phyloP scores from a whole-genome alignment of 1,139 yeast genomes.

The Yamadazyma jaroonii region DNA sequence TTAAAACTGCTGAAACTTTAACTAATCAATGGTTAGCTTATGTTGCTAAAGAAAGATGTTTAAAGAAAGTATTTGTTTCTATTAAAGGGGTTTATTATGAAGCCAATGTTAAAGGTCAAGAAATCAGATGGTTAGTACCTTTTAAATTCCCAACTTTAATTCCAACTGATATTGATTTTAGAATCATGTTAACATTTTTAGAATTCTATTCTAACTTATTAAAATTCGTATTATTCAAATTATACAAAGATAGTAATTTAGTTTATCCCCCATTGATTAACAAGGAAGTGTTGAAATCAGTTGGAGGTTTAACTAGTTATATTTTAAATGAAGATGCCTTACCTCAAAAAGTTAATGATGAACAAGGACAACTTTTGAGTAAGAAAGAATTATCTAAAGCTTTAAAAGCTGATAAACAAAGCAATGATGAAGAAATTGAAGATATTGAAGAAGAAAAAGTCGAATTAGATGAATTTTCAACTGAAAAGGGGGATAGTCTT shows the following conservation, averaged over 20 bases:
- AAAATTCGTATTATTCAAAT: constrained; percentile 81
- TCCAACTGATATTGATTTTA: constrained; percentile 91
- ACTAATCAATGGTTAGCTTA: constrained; percentile 96
- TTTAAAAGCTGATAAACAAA: constrained; percentile 32
- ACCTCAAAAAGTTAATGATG: constrained; percentile 30
- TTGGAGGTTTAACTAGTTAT: constrained; percentile 87
- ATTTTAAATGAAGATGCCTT: constrained; percentile 50
- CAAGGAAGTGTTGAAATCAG: constrained; percentile 66
- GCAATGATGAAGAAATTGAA: constrained; percentile 28
- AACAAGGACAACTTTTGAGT: constrained; percentile 40
- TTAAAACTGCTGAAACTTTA: constrained; percentile 80
- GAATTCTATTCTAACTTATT: constrained; percentile 92
- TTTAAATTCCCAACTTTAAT: constrained; percentile 94
- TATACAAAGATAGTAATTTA: constrained; percentile 80
- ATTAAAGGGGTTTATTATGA: constrained; percentile 97
- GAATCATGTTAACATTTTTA: constrained; percentile 94
- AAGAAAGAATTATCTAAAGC: constrained; percentile 48
- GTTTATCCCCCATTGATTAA: constrained; percentile 91
- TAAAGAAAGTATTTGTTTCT: constrained; percentile 90
- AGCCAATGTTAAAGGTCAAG: constrained; percentile 88
- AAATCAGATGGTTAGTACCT: constrained; percentile 93
- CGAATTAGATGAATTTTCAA: constrained; percentile 68
- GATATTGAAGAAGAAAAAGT: constrained; percentile 35
- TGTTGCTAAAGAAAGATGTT: constrained; percentile 77
- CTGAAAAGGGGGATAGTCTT: constrained; percentile 70